phyloP scores from a whole-genome alignment of 805 yeast species.

The Cyberlindnera maritima region DNA sequence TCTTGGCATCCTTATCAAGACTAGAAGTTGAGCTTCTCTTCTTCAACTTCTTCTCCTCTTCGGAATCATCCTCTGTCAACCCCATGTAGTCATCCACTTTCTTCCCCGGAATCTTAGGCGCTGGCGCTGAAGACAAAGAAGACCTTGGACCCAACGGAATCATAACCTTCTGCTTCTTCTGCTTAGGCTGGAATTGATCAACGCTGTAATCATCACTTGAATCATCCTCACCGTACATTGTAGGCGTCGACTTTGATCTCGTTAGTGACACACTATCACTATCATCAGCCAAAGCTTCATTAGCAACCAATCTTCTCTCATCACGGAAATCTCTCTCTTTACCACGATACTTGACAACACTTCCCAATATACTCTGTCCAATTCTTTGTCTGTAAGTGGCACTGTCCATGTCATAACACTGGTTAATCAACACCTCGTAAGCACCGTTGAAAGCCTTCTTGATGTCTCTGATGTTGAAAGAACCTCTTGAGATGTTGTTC shows the following conservation, averaged over 20 bases:
- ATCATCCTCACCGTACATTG: slow-evolving; percentile 10
- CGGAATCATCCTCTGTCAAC: slow-evolving; percentile 16
- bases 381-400: slow-evolving; percentile 64
- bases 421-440: slow-evolving; percentile 67
- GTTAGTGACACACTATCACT: slow-evolving; percentile 10
- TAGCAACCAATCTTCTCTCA: slow-evolving; percentile 60
- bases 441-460: slow-evolving; percentile 90
- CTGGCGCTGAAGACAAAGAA: not conserved
- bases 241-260: slow-evolving; percentile 21
- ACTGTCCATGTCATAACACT: slow-evolving; percentile 68
- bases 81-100: slow-evolving; percentile 21
- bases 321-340: slow-evolving; percentile 74
- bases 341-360: slow-evolving; percentile 72
- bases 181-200: slow-evolving; percentile 12
- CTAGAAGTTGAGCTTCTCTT: slow-evolving; percentile 14
- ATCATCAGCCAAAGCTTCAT: slow-evolving; percentile 49
- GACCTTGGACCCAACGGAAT: not conserved
- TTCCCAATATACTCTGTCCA: slow-evolving; percentile 76
- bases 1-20: slow-evolving; percentile 21
- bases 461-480: slow-evolving; percentile 74
- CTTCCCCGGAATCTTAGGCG: slow-evolving; percentile 8
- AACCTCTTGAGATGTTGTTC: slow-evolving; percentile 86
- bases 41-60: slow-evolving; percentile 23
- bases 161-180: not conserved
- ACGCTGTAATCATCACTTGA: slow-evolving; percentile 17